phyloP scores from a whole-genome alignment of 2,329 filamentous ascomycete genomes.

The Nakataea oryzae region DNA sequence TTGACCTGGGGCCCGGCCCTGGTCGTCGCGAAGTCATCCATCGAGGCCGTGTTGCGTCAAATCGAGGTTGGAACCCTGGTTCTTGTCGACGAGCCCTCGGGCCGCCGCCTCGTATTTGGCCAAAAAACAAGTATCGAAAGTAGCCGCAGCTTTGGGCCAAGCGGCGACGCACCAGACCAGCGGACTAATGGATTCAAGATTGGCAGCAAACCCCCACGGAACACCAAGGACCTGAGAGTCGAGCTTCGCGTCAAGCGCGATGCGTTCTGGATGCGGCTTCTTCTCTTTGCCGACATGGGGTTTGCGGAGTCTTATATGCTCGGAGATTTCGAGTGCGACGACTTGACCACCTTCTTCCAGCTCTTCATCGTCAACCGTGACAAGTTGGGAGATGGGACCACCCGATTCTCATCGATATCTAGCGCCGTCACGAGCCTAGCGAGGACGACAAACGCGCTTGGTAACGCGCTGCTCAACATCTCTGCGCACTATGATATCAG shows the following conservation, averaged over 20 bases:
- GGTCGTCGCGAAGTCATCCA: conserved; percentile 31
- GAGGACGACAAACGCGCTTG: conserved; percentile 44
- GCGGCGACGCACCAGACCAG: conserved; percentile 19
- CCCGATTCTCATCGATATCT: conserved; percentile 47
- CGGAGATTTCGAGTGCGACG: conserved; percentile 55
- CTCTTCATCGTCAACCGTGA: conserved; percentile 63
- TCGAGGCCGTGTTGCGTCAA: conserved; percentile 32
- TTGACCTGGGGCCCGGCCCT: conserved; percentile 36
- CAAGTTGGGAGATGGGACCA: conserved; percentile 53
- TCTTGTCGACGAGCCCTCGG: conserved; percentile 33
- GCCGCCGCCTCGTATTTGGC: conserved; percentile 31
- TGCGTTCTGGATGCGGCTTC: conserved; percentile 52
- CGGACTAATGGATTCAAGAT: background rate
- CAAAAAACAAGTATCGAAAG: conserved; percentile 24
- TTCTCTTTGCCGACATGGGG: conserved; percentile 65
- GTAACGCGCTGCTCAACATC: conserved; percentile 53
- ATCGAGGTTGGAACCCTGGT: conserved; percentile 38
- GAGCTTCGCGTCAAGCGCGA: conserved; percentile 53
- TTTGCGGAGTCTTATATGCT: conserved; percentile 66
- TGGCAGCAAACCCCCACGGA: conserved; percentile 20
- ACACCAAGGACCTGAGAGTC: conserved; percentile 29
- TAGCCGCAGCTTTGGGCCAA: conserved; percentile 19
- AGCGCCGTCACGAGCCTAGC: conserved; percentile 48
- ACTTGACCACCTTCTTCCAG: conserved; percentile 61
- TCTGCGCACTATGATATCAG: conserved; percentile 67